Conservation (phyloP, 2,329 filamentous ascomycete species). For the Ceratocystis lukuohia region DNA sequence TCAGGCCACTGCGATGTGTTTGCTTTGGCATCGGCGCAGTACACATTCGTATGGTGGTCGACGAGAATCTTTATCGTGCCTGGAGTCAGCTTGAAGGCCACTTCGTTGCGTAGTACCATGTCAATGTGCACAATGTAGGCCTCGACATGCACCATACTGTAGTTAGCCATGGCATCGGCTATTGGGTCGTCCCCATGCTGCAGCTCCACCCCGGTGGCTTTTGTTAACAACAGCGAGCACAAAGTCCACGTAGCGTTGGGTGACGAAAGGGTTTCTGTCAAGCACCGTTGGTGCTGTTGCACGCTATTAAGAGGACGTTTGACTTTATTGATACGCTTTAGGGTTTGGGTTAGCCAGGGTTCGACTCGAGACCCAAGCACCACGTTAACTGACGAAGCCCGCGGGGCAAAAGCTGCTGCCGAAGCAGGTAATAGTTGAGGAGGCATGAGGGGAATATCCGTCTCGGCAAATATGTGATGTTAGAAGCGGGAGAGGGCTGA, state of each 20-base stretch:
- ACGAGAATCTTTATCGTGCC: constrained; percentile 89
- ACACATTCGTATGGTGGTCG: constrained; percentile 92
- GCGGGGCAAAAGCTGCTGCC: constrained; percentile 87
- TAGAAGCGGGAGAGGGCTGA: constrained; percentile 16
- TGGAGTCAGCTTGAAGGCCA: constrained; percentile 91
- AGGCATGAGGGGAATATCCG: constrained; percentile 49
- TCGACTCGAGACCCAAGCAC: constrained; percentile 86
- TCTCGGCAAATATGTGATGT: background rate
- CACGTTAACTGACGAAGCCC: constrained; percentile 80
- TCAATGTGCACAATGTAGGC: constrained; percentile 98
- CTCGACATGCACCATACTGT: constrained; percentile 83
- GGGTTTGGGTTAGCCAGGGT: constrained; percentile 88
- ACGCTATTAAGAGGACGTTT: constrained; percentile 97
- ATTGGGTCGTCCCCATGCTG: constrained; percentile 56
- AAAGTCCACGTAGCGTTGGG: constrained; percentile 88
- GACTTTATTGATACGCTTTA: constrained; percentile 92
- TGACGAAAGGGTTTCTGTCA: constrained; percentile 86
- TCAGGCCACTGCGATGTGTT: constrained; percentile 90
- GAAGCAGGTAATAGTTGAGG: constrained; percentile 88
- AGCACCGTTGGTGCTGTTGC: constrained; percentile 84
- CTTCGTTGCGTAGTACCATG: constrained; percentile 94
- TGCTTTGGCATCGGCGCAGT: constrained; percentile 79
- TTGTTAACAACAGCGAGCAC: constrained; percentile 82
- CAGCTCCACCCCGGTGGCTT: constrained; percentile 74
- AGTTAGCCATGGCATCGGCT: constrained; percentile 80